Percentiles rank a stretch among this genome's conserved stretches.
phyloP scores from a whole-genome alignment of 2,329 filamentous ascomycete genomes.

The Aspergillus transmontanensis region DNA sequence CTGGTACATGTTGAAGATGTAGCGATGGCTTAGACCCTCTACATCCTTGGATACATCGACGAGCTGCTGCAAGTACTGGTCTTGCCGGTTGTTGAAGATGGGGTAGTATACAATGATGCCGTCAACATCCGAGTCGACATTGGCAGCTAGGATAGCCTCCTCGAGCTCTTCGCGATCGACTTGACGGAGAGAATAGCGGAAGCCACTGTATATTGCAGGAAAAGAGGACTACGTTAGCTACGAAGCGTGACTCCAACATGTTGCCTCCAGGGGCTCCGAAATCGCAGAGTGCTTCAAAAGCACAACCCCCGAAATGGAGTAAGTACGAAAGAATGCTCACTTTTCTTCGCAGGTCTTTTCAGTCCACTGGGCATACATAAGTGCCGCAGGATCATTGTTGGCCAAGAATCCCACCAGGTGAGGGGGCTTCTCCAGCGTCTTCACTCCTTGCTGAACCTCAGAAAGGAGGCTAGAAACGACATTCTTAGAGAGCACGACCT shows the following conservation, averaged over 20 bases:
- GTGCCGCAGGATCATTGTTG: slow-evolving; percentile 85
- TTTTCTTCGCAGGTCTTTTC: slow-evolving; percentile 95
- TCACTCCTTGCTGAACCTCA: slow-evolving; percentile 76
- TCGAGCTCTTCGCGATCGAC: slow-evolving; percentile 88
- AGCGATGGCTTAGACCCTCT: slow-evolving; percentile 88
- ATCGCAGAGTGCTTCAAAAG: slow-evolving; percentile 14
- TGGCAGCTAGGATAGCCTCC: slow-evolving; percentile 82
- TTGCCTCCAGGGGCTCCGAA: slow-evolving; percentile 13
- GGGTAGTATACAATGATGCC: slow-evolving; percentile 98
- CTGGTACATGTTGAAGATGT: slow-evolving; percentile 99
- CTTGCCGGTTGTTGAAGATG: slow-evolving; percentile 87
- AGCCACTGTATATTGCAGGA: slow-evolving; percentile 64
- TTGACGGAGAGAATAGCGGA: slow-evolving; percentile 81
- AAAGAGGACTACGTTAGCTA: slow-evolving; percentile 22
- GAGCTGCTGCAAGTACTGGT: slow-evolving; percentile 94
- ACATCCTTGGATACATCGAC: slow-evolving; percentile 91
- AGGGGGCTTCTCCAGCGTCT: slow-evolving; percentile 71
- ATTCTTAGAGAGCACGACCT: slow-evolving; percentile 85
- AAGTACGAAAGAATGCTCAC: slow-evolving; percentile 58
- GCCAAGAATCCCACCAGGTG: slow-evolving; percentile 89
- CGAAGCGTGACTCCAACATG: slow-evolving; percentile 13
- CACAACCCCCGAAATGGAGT: slow-evolving; percentile 4
- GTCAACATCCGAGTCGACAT: slow-evolving; percentile 74
- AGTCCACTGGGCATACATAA: slow-evolving; percentile 96
- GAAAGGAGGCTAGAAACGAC: slow-evolving; percentile 79